Evolutionary conservation across 805 yeast genomes (phyloP).

Genomic region (Schizosaccharomyces lindneri): DNA sequence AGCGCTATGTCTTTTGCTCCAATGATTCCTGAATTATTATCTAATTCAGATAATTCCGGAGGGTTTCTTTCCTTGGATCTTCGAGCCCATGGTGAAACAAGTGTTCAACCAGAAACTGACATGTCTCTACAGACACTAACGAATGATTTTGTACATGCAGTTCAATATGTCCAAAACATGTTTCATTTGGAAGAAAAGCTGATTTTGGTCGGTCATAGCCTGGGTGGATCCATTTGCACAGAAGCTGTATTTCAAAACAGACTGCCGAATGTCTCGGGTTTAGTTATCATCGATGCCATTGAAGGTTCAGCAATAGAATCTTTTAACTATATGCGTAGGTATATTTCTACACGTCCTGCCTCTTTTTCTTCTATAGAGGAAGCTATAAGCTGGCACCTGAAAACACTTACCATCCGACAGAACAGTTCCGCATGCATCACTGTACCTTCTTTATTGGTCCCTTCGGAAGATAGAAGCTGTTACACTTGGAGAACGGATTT

Average conservation of each 20-base stretch:
- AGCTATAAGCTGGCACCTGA: slow-evolving; percentile 69
- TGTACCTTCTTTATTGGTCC: slow-evolving; percentile 41
- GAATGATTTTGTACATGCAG: slow-evolving; percentile 30
- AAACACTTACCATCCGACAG: slow-evolving; percentile 28
- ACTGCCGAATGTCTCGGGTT: slow-evolving; percentile 25
- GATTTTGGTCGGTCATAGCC: slow-evolving; percentile 62
- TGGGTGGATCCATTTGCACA: slow-evolving; percentile 74
- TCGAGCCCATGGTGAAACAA: slow-evolving; percentile 59
- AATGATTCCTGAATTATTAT: slow-evolving; percentile 6
- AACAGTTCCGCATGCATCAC: slow-evolving; percentile 41
- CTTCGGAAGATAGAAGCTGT: slow-evolving; percentile 9
- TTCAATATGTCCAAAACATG: slow-evolving; percentile 11
- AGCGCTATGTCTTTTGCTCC: slow-evolving; percentile 50
- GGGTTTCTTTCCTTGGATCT: slow-evolving; percentile 56
- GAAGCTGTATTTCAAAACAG: slow-evolving; percentile 17
- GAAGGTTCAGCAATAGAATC: slow-evolving; percentile 75
- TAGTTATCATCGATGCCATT: slow-evolving; percentile 69
- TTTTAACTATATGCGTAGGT: slow-evolving; percentile 37
- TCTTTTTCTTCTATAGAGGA: slow-evolving; percentile 25
- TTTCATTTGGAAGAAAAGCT: slow-evolving; percentile 12
- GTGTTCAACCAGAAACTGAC: slow-evolving; percentile 12
- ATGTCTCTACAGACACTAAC: slow-evolving; percentile 28
- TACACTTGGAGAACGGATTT: slow-evolving; percentile 41
- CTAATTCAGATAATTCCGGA: slow-evolving; percentile 17
- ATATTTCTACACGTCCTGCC: slow-evolving; percentile 39